These are phyloP conservation scores for Daphne laureola DNA, from an alignment of 441 rosid species.

Conservation along the genomic window DNA sequence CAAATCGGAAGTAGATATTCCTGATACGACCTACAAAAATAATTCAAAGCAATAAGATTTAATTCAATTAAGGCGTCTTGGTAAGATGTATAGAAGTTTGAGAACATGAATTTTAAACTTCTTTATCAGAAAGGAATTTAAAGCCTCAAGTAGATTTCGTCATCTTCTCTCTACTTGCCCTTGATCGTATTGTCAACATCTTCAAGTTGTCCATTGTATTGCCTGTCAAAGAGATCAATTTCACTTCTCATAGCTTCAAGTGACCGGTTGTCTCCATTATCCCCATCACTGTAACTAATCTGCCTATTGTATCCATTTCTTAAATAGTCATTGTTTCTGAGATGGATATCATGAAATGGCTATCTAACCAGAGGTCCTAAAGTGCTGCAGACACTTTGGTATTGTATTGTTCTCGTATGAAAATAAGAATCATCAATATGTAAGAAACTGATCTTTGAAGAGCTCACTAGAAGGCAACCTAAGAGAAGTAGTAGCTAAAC, in stretches of 20 bases:
- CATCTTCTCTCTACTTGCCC: slow-evolving; percentile 47
- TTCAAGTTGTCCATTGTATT: slow-evolving; percentile 32
- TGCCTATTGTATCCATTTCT: slow-evolving; percentile 20
- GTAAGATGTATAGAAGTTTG: slow-evolving; percentile 5
- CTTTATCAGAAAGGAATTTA: slow-evolving; percentile 58
- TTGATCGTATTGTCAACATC: slow-evolving; percentile 46
- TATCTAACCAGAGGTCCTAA: slow-evolving; percentile 31
- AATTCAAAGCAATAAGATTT: slow-evolving; percentile 2
- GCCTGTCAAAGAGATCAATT: slow-evolving; percentile 40
- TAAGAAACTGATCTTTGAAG: slow-evolving; percentile 54
- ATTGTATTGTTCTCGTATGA: slow-evolving; percentile 32
- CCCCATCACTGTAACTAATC: slow-evolving; percentile 19
- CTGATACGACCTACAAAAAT: slow-evolving; percentile 54
- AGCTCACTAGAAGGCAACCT: slow-evolving; percentile 66
- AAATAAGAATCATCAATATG: slow-evolving; percentile 33
- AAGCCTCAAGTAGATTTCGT: slow-evolving; percentile 50
- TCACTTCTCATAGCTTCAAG: slow-evolving; percentile 31
- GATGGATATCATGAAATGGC: slow-evolving; percentile 24
- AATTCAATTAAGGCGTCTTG: background rate
- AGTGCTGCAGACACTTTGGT: slow-evolving; percentile 34
- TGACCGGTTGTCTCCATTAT: slow-evolving; percentile 27
- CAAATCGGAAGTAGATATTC: slow-evolving; percentile 86
- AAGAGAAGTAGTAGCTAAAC: slow-evolving; percentile 48
- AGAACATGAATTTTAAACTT: slow-evolving; percentile 32
- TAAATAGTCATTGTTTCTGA: slow-evolving; percentile 13